phyloP scores from a whole-genome alignment of 1,284 basidiomycete genomes.

The Trichosporon asahii region DNA sequence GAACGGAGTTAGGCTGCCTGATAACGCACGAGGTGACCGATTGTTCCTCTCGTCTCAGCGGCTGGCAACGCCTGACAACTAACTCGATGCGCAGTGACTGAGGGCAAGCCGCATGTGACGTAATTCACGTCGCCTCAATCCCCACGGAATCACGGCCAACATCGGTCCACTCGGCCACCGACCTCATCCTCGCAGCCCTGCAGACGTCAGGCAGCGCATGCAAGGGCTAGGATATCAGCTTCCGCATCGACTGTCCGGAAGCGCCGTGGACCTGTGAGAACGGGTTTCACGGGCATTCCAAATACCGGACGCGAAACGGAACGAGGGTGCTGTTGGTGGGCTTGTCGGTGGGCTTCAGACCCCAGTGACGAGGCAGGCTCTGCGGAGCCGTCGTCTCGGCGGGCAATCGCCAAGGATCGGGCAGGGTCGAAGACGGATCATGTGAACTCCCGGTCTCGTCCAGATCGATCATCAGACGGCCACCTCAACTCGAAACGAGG shows the following conservation, averaged over 20 bases:
- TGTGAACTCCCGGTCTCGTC: background rate
- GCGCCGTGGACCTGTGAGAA: background rate
- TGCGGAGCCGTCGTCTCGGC: background rate
- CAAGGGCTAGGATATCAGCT: background rate
- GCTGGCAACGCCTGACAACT: background rate
- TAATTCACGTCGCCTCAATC: background rate
- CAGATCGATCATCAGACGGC: background rate
- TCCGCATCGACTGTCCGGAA: background rate
- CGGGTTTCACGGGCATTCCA: background rate
- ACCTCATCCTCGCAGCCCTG: background rate
- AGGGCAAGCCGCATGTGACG: background rate
- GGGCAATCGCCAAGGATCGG: background rate
- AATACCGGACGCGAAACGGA: background rate
- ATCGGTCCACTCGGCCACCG: background rate
- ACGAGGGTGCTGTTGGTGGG: background rate
- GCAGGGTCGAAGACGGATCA: background rate
- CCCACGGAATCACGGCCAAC: background rate
- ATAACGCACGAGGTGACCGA: slow-evolving; percentile 8
- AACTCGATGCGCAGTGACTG: background rate
- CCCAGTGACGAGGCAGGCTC: background rate
- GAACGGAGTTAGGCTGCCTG: slow-evolving; percentile 1
- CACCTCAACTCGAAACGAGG: background rate
- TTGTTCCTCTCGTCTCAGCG: background rate
- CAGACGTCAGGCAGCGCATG: background rate
- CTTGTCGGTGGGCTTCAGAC: background rate